Conservation (phyloP, 441 rosid species). For the Manihot esculenta region DNA sequence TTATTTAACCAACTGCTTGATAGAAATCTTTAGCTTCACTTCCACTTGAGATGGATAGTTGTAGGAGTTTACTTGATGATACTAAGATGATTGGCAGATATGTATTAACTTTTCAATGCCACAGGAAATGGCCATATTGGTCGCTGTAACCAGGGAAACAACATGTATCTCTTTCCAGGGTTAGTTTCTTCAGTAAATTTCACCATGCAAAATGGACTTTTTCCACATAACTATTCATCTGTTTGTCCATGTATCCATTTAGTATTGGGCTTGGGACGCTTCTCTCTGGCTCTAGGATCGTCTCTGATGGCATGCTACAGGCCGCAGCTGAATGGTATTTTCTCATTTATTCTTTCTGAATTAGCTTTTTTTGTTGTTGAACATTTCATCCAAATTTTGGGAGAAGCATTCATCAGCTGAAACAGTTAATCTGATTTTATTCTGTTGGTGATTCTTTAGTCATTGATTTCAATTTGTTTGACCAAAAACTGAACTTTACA, state of each 20-base stretch:
- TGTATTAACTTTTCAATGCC: constrained; percentile 22
- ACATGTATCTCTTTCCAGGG: constrained; percentile 99
- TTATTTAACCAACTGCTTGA: no score
- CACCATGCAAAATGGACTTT: neutral
- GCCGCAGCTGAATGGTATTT: constrained; percentile 95
- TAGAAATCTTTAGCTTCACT: constrained; percentile 10
- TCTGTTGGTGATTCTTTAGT: no score
- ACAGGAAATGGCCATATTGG: constrained; percentile 84
- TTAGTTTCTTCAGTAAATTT: constrained; percentile 37
- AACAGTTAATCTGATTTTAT: neutral
- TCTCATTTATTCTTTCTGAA: constrained; percentile 19
- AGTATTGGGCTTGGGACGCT: constrained; percentile 98
- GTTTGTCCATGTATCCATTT: constrained; percentile 30
- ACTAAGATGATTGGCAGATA: constrained; percentile 10
- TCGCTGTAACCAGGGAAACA: constrained; percentile 98
- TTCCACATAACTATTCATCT: neutral
- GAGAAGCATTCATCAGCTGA: constrained; percentile 5
- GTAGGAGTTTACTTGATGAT: constrained; percentile 9
- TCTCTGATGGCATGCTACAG: constrained; percentile 98
- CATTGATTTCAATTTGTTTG: no score
- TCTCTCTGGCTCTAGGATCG: constrained; percentile 83
- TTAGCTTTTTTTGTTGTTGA: neutral
- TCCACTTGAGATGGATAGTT: constrained; percentile 13
- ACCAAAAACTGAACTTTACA: no score
- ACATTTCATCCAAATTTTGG: neutral